Evolutionary conservation across 108 stramenopile species (phyloP).

Genomic region (Seminavis robusta): DNA sequence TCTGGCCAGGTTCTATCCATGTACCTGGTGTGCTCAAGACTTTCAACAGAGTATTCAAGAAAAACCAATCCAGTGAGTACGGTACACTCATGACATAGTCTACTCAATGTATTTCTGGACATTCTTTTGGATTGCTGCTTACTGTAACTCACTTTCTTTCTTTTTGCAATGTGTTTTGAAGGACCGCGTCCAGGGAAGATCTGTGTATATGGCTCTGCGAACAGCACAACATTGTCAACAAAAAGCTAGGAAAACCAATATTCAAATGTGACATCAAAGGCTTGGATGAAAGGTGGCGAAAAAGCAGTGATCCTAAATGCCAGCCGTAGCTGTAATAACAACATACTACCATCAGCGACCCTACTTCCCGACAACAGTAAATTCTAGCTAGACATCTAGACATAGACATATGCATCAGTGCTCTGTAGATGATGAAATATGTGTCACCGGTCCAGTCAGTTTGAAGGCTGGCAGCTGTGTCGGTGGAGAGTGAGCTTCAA

Average conservation of each 20-base stretch:
- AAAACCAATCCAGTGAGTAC: conserved; percentile 56
- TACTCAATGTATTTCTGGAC: not conserved
- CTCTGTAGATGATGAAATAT: no score
- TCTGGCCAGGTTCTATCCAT: conserved; percentile 82
- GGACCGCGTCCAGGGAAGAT: conserved; percentile 66
- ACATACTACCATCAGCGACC: no score
- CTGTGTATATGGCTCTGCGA: conserved; percentile 83
- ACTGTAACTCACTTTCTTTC: conserved; percentile 2
- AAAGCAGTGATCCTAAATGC: no score
- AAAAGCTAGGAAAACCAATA: conserved; percentile 73
- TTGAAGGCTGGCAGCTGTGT: no score
- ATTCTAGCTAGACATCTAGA: no score
- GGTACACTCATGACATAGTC: not conserved
- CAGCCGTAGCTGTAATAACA: no score
- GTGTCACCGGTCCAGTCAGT: no score
- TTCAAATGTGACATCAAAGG: conserved; percentile 70
- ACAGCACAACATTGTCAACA: conserved; percentile 81
- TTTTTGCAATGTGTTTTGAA: conserved; percentile 3
- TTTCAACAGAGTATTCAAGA: conserved; percentile 68
- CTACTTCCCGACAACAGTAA: no score
- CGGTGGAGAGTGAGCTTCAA: no score
- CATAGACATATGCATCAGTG: no score
- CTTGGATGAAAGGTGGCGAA: conserved; percentile 84
- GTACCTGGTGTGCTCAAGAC: conserved; percentile 75
- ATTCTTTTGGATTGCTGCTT: no score